A percentile compares a stretch with the other conserved stretches of the same genome.
Conservation (phyloP, 768 basidiomycete genomes). For the Phanerochaete carnosa region DNA sequence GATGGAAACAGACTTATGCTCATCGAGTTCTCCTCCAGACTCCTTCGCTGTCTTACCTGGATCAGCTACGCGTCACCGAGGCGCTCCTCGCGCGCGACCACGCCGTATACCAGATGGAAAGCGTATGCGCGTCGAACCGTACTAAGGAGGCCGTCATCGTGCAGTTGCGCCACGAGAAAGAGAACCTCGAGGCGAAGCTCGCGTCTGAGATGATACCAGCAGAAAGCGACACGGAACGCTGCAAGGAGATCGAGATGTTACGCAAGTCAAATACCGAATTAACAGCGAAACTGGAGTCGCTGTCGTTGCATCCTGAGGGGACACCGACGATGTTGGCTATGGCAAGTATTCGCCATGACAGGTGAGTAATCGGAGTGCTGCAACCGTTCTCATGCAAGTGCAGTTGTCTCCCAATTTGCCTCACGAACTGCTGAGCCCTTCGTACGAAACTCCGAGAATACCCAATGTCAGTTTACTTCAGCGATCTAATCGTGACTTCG, state of each 20-base stretch:
- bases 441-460: background rate
- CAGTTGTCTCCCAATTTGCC: background rate
- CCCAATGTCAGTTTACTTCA: background rate
- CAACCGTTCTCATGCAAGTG: background rate
- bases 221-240: background rate
- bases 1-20: background rate
- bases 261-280: background rate
- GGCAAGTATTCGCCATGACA: background rate
- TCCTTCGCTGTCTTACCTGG: background rate
- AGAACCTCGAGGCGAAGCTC: conserved; percentile 30
- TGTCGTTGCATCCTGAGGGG: background rate
- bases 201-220: background rate
- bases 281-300: background rate
- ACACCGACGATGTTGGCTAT: background rate
- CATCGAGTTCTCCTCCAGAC: background rate
- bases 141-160: conserved; percentile 54
- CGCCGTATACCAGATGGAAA: conserved; percentile 52
- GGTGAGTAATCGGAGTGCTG: background rate
- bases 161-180: conserved; percentile 36
- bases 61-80: conserved; percentile 38
- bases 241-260: conserved; percentile 19
- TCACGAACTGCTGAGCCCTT: background rate
- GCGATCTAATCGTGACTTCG: background rate
- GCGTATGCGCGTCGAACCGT: conserved; percentile 58
- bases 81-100: conserved; percentile 63